Evolutionary conservation across 495 filamentous ascomycete species (phyloP).

Genomic region (Trichocladium uniseriatum): DNA sequence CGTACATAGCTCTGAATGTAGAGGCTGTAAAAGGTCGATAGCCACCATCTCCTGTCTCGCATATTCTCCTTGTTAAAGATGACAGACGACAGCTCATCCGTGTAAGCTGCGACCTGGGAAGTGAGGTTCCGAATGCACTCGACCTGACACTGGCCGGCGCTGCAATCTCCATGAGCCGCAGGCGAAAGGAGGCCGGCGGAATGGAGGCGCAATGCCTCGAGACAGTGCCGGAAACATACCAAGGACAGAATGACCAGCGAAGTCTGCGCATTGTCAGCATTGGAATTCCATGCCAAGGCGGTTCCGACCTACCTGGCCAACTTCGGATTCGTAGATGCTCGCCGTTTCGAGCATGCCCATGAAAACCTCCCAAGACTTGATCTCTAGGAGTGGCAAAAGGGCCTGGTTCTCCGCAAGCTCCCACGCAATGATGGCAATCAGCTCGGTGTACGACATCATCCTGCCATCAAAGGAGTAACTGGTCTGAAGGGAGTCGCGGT

Average conservation of each 20-base stretch:
- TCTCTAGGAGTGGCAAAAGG: constrained; percentile 17
- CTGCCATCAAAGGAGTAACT: constrained; percentile 11
- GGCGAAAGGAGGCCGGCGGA: constrained; percentile 15
- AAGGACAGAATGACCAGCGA: constrained; percentile 26
- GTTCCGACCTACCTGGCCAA: constrained; percentile 21
- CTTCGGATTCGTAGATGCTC: constrained; percentile 24
- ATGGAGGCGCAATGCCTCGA: constrained; percentile 22
- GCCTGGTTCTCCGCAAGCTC: constrained; percentile 28
- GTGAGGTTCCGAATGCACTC: constrained; percentile 23
- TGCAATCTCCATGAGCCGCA: constrained; percentile 18
- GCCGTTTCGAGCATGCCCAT: constrained; percentile 28
- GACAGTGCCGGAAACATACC: constrained; percentile 25
- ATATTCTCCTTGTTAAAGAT: constrained; percentile 35
- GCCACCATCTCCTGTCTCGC: constrained; percentile 27
- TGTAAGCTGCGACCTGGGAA: constrained; percentile 15
- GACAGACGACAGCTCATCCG: constrained; percentile 27
- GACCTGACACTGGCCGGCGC: constrained; percentile 21
- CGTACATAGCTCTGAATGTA: constrained; percentile 30
- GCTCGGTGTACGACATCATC: constrained; percentile 20
- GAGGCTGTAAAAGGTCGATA: constrained; percentile 30
- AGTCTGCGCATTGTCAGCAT: constrained; percentile 16
- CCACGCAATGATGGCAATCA: constrained; percentile 31
- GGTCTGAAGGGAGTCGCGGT: constrained; percentile 18
- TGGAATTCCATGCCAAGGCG: neutral
- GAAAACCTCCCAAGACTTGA: constrained; percentile 21